Base-by-base conservation (phyloP, 148 eudicot genomes). In the Suaeda aralocaspica region DNA sequence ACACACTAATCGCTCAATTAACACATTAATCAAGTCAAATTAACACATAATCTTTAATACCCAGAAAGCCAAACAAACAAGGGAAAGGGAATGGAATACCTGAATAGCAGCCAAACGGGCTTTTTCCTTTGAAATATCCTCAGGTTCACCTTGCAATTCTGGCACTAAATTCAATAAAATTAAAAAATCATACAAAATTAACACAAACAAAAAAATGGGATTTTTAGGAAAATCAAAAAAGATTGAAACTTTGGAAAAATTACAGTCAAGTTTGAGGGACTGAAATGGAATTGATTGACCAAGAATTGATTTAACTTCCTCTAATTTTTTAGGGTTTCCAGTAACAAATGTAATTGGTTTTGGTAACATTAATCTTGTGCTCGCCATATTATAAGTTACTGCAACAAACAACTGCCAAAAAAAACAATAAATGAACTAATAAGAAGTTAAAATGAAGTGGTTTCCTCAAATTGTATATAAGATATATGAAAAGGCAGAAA, bases 91-190 rank as follows among this genome's bases (percentile, higher is more conserved):
- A 9, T 6, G 24, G 5, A 8, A 55, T 57, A 88, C 98, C 87
- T 90, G 83, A 51, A 78, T 77, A 5, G 98, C 92, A 70, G 98
- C 98, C 71, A 92, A 77, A 30, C 96, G 87, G 78, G 96, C 98
- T 71, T 92, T 92, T 62, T 90, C 96, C 80, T 86, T 90, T 62
- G 98, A 88, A 57, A 92, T 92, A 19, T 90, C 98, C 74, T 90
- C 98, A 28, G 98, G 98, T 56, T 92, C 98, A 3, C 98, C 98
- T 84, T 92, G 98, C 68, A 92, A 71, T 68, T 92, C 98, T 49
- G 98, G 96, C 68, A 92, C 96, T 92, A 77, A 39, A n/a, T 68
- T 48, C 9, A 21, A 58, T 16, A 26, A 0, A 64, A n/a, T n/a
- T n/a, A n/a, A n/a, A n/a, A n/a, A n/a, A n/a, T n/a, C n/a, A n/a